Base-by-base conservation (phyloP, 306 rosid species). In the Lathyrus tuberosus region DNA sequence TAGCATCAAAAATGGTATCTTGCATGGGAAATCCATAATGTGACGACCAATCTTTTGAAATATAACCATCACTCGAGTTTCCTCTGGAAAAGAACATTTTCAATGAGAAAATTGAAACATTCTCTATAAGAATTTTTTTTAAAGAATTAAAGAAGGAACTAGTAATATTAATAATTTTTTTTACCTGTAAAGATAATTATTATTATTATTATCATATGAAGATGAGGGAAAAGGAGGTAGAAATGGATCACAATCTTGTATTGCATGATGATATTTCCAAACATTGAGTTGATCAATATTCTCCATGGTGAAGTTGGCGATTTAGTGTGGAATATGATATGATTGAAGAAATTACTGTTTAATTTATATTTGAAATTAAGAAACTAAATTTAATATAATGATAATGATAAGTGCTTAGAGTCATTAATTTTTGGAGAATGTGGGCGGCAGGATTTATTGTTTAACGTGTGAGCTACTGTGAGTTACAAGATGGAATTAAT, bases 401-500 rank as follows among this genome's bases (percentile, higher is more conserved):
- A 66, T 40, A 18, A 73, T 46, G 26, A 71, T 56, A 41, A 63
- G 56, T 46, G 12, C 12, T 40, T 58, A 30, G 69, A 3, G 67
- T 70, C 37, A 70, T 64, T 67, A 72, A 28, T 13, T 31, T 61
- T 30, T 37, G 71, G 53, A 59, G 87, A 82, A 82, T 73, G 87
- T 73, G 86, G 74, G 82, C 72, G 87, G 82, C 71, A 63, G 24
- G 64, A 48, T 75, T 84, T 46, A 80, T 62, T 76, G 60, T 51
- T 77, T 65, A 65, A 44, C 79, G 73, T 68, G 74, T 70, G 84
- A n/a, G 74, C 42, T 71, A 75, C 54, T 65, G 80, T 69, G 82
- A 82, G 89, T 82, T 87, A 82, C 86, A 76, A 87, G 81, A 79
- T 65, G 42, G 44, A 67, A 62, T 38, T 37, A 20, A 62, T 82